Base-by-base conservation (phyloP, 2,329 filamentous ascomycete species). In the Fusarium sp. region DNA sequence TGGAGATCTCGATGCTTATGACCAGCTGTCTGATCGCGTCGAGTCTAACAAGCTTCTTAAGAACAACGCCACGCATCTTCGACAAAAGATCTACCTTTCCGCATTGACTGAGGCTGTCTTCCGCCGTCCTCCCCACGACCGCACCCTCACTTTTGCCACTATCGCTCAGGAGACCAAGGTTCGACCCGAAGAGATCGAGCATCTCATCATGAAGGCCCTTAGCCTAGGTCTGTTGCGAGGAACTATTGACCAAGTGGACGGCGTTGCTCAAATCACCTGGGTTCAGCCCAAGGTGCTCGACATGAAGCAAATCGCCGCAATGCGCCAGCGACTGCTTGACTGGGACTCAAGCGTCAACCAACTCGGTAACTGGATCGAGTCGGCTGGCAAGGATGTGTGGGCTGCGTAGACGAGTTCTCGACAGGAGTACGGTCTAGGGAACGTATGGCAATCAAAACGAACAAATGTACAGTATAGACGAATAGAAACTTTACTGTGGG, bases 201-300 rank as follows among this genome's bases (percentile, higher is more conserved):
- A 98, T 82, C 86, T 99, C 73, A 93, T 99, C 79, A 99, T 99
- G 96, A 98, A 98, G 88, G 96, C 96, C n/a, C 85, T 99, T 78
- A 98, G 95, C 80, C 84, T 99, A 77, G 96, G 96, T 2, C 86
- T 99, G 76, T 86, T 99, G 76, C 90, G 93, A 76, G 96, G 96
- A 50, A 96, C 93, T 64, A 98, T 99, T 78, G 96, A 99, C 82
- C 96, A 99, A 85, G 96, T 99, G 37, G 94, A 94, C 53, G 92
- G 95, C 83, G 91, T 98, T 75, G 96, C 96, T 47, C 91, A 95
- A 81, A 98, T 99, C 84, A 96, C 96, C 79, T 99, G 96, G 96
- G 96, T 99, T 67, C 96, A 99, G 86, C 96, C 96, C 28, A 98
- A 98, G 89, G 95, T 99, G 37, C 85, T 99, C 75, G 96, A 98